These are phyloP conservation scores for Globisporangium nunn DNA, from an alignment of 352 stramenopile genomes.

Conservation along the genomic window DNA sequence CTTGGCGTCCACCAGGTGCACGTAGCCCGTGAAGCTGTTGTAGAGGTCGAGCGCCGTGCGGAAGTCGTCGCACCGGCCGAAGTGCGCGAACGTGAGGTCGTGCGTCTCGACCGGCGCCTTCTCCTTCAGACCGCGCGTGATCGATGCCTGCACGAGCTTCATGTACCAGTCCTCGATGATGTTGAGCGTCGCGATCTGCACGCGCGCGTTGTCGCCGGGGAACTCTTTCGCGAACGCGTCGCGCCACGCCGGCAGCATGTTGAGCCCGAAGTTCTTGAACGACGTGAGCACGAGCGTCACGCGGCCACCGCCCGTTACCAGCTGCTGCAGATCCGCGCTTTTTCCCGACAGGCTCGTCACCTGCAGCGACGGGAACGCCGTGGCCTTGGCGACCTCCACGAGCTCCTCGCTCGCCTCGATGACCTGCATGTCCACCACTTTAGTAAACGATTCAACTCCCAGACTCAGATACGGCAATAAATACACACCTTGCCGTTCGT, in stretches of 20 bases:
- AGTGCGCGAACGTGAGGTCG: conserved; percentile 53
- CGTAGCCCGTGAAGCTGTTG: conserved; percentile 87
- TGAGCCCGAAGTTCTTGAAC: conserved; percentile 84
- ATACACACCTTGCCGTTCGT: conserved; percentile 58
- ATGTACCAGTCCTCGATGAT: conserved; percentile 89
- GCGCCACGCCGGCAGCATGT: conserved; percentile 75
- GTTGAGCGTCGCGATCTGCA: conserved; percentile 70
- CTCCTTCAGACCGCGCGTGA: conserved; percentile 48
- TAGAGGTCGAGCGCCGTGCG: conserved; percentile 70
- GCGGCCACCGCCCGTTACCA: conserved; percentile 35
- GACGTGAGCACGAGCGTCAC: conserved; percentile 72
- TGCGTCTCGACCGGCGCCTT: conserved; percentile 43
- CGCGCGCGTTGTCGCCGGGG: conserved; percentile 12
- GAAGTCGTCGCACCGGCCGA: conserved; percentile 77
- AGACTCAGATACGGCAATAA: too few relatives aligned
- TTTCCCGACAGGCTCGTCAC: conserved; percentile 44
- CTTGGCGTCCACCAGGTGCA: conserved; percentile 70
- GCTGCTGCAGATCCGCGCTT: conserved; percentile 38
- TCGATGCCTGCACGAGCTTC: conserved; percentile 69
- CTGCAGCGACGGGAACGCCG: conserved; percentile 43
- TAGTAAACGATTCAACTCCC: too few relatives aligned
- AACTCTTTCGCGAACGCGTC: conserved; percentile 54
- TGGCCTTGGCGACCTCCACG: conserved; percentile 49
- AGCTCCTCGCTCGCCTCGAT: conserved; percentile 42
- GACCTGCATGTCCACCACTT: conserved; percentile 13